Conservation (phyloP, 1,284 basidiomycete genomes). For the Leccinum pachyderme region DNA sequence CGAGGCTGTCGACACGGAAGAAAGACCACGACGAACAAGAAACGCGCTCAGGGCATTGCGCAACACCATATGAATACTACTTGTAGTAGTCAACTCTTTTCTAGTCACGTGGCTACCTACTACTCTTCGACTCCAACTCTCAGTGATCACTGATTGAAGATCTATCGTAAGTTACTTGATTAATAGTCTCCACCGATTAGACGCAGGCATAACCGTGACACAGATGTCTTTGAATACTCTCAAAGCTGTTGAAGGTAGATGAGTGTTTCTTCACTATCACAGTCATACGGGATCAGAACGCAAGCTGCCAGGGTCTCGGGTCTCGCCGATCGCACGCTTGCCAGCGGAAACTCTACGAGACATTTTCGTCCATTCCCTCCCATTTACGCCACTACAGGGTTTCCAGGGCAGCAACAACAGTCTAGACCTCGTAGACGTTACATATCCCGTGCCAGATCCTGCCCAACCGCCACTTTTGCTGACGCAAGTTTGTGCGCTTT, state of each 20-base stretch:
- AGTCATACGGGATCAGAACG: neutral
- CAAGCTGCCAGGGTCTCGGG: too few relatives aligned
- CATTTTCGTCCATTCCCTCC: neutral
- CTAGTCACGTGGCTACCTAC: too few relatives aligned
- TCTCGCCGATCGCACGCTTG: neutral
- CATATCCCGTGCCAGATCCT: neutral
- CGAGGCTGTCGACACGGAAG: conserved; percentile 3
- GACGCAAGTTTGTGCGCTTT: neutral
- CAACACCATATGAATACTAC: conserved; percentile 2
- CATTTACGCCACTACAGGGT: neutral
- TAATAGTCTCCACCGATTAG: neutral
- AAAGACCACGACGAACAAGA: conserved; percentile 15
- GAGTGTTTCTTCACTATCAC: too few relatives aligned
- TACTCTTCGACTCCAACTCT: too few relatives aligned
- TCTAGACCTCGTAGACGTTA: neutral
- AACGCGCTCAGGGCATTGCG: conserved; percentile 15
- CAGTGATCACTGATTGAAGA: too few relatives aligned
- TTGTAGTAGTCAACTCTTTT: too few relatives aligned
- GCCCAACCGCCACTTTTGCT: neutral
- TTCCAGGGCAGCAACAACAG: neutral
- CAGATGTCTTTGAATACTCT: too few relatives aligned
- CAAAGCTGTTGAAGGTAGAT: neutral
- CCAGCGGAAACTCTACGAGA: neutral
- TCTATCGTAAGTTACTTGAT: too few relatives aligned
- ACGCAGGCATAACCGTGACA: neutral